These are phyloP conservation scores for Pyrus betulifolia DNA, from an alignment of 306 rosid species.

Conservation along the genomic window DNA sequence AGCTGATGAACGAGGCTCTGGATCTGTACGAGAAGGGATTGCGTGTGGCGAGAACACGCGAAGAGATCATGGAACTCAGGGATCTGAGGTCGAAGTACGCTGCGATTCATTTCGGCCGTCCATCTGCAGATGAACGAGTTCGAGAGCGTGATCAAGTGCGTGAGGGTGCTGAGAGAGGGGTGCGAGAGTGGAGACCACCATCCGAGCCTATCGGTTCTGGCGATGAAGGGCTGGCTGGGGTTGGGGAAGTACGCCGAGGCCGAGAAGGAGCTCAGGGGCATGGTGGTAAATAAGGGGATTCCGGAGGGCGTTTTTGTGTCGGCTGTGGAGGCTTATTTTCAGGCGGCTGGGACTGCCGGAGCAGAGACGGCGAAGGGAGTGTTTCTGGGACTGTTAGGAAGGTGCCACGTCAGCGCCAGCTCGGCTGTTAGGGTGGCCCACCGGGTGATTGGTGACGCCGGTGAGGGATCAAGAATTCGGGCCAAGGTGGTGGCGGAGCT, in stretches of 20 bases:
- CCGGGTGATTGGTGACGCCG: conserved; percentile 45
- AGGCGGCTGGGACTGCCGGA: conserved; percentile 71
- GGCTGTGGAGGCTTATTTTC: conserved; percentile 73
- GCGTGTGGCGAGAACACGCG: conserved; percentile 39
- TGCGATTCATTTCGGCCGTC: conserved; percentile 74
- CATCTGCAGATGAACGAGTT: conserved; percentile 79
- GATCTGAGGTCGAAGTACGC: conserved; percentile 54
- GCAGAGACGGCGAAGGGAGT: conserved; percentile 89
- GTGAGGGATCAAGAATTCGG: conserved; percentile 58
- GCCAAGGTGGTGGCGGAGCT: conserved; percentile 84
- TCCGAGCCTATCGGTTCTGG: conserved; percentile 83
- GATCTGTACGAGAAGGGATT: conserved; percentile 71
- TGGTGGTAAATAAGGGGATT: conserved; percentile 65
- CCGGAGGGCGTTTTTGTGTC: conserved; percentile 90
- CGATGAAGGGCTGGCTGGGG: conserved; percentile 93
- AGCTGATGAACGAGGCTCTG: conserved; percentile 80
- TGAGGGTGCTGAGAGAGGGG: conserved; percentile 69
- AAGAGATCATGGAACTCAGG: conserved; percentile 43
- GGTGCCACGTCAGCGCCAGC: conserved; percentile 80
- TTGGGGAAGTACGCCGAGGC: conserved; percentile 64
- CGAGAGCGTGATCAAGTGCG: conserved; percentile 80
- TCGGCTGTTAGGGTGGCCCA: conserved; percentile 77
- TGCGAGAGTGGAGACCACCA: conserved; percentile 60
- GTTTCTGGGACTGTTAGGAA: conserved; percentile 73
- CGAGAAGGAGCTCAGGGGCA: conserved; percentile 84